Evolutionary conservation across 2,329 filamentous ascomycete species (phyloP), one percentile per base, ranked within the genome.

Genomic region (Aspergillus oerlinghausenensis): DNA sequence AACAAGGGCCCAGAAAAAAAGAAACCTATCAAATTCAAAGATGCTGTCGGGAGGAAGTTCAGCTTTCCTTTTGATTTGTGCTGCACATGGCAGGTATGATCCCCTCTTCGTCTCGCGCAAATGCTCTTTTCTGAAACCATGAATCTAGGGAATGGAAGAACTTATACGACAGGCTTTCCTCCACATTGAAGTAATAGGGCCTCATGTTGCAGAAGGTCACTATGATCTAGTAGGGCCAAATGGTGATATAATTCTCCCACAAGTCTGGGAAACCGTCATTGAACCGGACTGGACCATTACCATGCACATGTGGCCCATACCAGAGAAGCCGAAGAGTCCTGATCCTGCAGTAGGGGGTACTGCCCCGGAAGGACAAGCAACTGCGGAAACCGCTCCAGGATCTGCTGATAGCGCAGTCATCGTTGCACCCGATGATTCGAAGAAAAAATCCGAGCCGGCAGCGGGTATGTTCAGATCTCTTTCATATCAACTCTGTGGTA

Each of bases 31-130:
- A 88, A 87, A 64, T 96, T 96, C 77, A 95, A 95, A 75, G 92
- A 97, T 70, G 92, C 92, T 0, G 86, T 97, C 17, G 90, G 90
- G 32, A 84, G 92, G 63, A 96, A 95, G 73, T 97, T 95, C 72
- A 94, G 86, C 74, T 96, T 97, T 68, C 92, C 92, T 1, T 96
- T 88, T 75, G 85, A 92, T 61, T 73, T 95, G 29, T 96, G 92
- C 73, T 85, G 86, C 67, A 94, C 87, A 2, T 95, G 91, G 91
- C 79, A 81, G 78, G 89, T 92, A 84, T 70, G 84, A 82, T 28
- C 35, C 4, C 38, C n/a, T 9, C 40, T 40, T 61, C 35, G 64
- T 75, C 63, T 74, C 59, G 10, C 19, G n/a, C 38, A 49, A 43
- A 54, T 63, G 49, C 19, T n/a, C 7, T 10, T 43, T 11, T n/a